These are phyloP conservation scores for Neonectria sp. DNA, from an alignment of 2,329 filamentous ascomycete species.

Conservation along the genomic window DNA sequence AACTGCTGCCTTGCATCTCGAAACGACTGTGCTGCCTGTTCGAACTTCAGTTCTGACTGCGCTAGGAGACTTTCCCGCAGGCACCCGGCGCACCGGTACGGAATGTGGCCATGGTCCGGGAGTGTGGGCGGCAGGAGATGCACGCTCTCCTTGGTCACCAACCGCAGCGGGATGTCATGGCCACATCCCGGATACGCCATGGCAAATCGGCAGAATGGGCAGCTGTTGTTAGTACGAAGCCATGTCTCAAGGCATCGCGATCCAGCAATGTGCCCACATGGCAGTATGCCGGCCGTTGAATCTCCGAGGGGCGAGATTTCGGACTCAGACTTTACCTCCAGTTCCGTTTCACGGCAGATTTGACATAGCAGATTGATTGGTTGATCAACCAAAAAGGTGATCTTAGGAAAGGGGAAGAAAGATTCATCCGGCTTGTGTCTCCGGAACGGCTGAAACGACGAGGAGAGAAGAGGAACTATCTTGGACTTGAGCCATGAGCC, in stretches of 20 bases:
- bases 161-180: slow-evolving; percentile 46
- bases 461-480: slow-evolving; percentile 24
- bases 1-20: slow-evolving; percentile 33
- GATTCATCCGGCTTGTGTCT: slow-evolving; percentile 36
- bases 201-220: slow-evolving; percentile 53
- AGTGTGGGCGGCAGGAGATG: slow-evolving; percentile 52
- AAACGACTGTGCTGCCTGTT: slow-evolving; percentile 30
- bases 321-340: slow-evolving; percentile 37
- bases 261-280: slow-evolving; percentile 56
- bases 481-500: slow-evolving; percentile 30
- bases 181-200: slow-evolving; percentile 49
- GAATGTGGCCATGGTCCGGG: slow-evolving; percentile 49
- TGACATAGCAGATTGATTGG: slow-evolving; percentile 43
- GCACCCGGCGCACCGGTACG: slow-evolving; percentile 40
- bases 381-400: slow-evolving; percentile 48
- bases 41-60: slow-evolving; percentile 32
- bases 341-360: slow-evolving; percentile 44
- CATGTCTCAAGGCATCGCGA: slow-evolving; percentile 48
- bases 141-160: slow-evolving; percentile 50
- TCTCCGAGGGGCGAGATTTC: slow-evolving; percentile 31
- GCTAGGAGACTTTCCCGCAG: slow-evolving; percentile 24
- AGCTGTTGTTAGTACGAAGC: slow-evolving; percentile 43
- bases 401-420: slow-evolving; percentile 48
- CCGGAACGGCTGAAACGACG: slow-evolving; percentile 40
- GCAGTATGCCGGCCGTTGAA: slow-evolving; percentile 49